Evolutionary conservation across 192 early-diverging fungal genomes (phyloP).

Genomic region (Helicostylum pulchrum): DNA sequence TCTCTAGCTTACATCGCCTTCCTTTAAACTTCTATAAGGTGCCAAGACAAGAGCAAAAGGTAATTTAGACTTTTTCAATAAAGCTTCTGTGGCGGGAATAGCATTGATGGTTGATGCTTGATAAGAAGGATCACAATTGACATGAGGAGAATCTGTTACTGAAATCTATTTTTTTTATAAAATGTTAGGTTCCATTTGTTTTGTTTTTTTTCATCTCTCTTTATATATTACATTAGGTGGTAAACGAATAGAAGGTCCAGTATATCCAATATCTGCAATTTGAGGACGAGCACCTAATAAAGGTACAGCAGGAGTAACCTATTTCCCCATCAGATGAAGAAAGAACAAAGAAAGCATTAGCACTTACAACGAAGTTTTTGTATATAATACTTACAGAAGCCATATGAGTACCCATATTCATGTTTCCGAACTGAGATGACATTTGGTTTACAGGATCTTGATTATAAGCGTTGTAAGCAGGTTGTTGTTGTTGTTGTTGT

Average conservation of each 20-base stretch:
- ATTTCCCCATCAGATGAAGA: slow-evolving; percentile 9
- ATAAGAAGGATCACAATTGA: slow-evolving; percentile 75
- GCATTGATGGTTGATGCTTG: slow-evolving; percentile 89
- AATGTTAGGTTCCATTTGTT: background rate
- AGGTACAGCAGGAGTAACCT: slow-evolving; percentile 36
- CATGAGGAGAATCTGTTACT: slow-evolving; percentile 50
- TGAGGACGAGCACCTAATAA: slow-evolving; percentile 51
- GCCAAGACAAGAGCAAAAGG: slow-evolving; percentile 89
- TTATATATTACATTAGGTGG: slow-evolving; percentile 47
- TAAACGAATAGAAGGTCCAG: slow-evolving; percentile 46
- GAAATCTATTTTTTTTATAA: slow-evolving; percentile 43
- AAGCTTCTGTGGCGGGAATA: slow-evolving; percentile 76
- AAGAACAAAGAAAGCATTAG: background rate
- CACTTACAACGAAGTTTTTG: slow-evolving; percentile 8
- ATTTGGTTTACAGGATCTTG: slow-evolving; percentile 21
- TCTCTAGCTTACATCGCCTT: slow-evolving; percentile 59
- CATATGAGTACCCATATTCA: slow-evolving; percentile 29
- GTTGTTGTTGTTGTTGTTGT: slow-evolving; percentile 9
- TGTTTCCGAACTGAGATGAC: slow-evolving; percentile 38
- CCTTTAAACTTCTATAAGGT: slow-evolving; percentile 75
- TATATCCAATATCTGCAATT: slow-evolving; percentile 41
- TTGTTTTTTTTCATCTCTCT: background rate
- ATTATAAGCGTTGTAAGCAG: slow-evolving; percentile 15
- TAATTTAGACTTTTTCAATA: slow-evolving; percentile 84
- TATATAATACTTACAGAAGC: slow-evolving; percentile 10